phyloP scores from a whole-genome alignment of 2,329 filamentous ascomycete genomes.

The Samsoniella hepiali region DNA sequence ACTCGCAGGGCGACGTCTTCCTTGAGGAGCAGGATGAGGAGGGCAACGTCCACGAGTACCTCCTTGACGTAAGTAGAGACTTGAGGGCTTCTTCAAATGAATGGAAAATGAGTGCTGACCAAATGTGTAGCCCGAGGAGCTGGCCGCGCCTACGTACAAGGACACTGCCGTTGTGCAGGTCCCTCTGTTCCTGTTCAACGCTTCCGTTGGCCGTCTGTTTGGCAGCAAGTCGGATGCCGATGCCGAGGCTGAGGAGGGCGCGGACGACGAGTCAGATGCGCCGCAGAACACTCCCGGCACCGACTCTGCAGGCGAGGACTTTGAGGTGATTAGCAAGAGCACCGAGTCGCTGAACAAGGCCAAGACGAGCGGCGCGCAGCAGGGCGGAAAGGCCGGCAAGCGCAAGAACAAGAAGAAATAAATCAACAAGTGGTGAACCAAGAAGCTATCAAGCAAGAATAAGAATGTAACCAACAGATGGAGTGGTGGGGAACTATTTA shows the following conservation, averaged over 20 bases:
- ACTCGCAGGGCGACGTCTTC: conserved; percentile 87
- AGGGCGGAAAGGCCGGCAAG: conserved; percentile 42
- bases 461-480: not conserved
- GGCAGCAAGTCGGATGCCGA: conserved; percentile 34
- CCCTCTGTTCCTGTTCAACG: conserved; percentile 68
- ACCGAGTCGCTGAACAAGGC: conserved; percentile 51
- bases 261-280: conserved; percentile 47
- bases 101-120: conserved; percentile 23
- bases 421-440: conserved; percentile 17
- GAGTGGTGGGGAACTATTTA: too few relatives aligned
- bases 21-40: conserved; percentile 91
- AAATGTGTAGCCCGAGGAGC: conserved; percentile 66
- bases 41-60: conserved; percentile 74
- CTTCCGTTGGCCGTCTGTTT: conserved; percentile 51
- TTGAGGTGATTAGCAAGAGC: conserved; percentile 61
- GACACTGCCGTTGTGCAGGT: conserved; percentile 82
- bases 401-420: conserved; percentile 55
- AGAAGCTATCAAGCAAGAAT: not conserved
- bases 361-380: conserved; percentile 48
- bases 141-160: conserved; percentile 69
- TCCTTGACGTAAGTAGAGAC: conserved; percentile 72
- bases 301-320: conserved; percentile 58
- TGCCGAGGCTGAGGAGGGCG: conserved; percentile 37
- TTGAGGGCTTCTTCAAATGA: not conserved
- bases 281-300: conserved; percentile 52